A percentile compares a stretch with the other conserved stretches of the same genome.
Conservation (phyloP, 768 basidiomycete species). For the Candolleomyces eurysporus region DNA sequence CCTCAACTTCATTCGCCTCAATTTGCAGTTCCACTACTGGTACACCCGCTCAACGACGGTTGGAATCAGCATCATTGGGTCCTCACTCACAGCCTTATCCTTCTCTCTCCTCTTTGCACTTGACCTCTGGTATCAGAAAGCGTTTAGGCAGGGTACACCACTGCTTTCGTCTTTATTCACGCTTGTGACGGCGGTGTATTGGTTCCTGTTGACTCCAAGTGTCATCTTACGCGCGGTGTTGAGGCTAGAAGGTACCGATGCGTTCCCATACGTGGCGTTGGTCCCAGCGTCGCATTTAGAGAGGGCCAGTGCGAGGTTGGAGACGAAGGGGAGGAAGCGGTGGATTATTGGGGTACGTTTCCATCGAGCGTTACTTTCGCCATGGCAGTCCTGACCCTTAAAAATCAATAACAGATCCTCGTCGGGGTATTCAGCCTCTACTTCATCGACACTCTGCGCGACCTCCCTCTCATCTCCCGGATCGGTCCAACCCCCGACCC, state of each 20-base stretch:
- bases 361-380: too few relatives aligned
- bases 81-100: slow-evolving; percentile 16
- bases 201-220: slow-evolving; percentile 12
- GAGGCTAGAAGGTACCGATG: slow-evolving; percentile 22
- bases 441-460: too few relatives aligned
- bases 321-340: slow-evolving; percentile 1
- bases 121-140: background rate
- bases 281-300: slow-evolving; percentile 22
- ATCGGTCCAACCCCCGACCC: background rate
- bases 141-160: slow-evolving; percentile 1
- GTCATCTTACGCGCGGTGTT: slow-evolving; percentile 26
- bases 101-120: background rate
- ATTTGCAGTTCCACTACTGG: slow-evolving; percentile 30
- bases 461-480: slow-evolving; percentile 4
- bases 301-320: slow-evolving; percentile 23
- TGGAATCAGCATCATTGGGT: slow-evolving; percentile 28
- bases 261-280: slow-evolving; percentile 16
- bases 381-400: slow-evolving; percentile 25
- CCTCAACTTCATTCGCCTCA: slow-evolving; percentile 4
- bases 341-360: background rate
- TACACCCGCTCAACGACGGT: slow-evolving; percentile 30
- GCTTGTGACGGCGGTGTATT: background rate
- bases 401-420: background rate
- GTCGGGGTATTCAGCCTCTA: too few relatives aligned
- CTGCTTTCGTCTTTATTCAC: background rate